Conservation (phyloP, 176 grass and related monocot species). For the Eleusine indica region DNA sequence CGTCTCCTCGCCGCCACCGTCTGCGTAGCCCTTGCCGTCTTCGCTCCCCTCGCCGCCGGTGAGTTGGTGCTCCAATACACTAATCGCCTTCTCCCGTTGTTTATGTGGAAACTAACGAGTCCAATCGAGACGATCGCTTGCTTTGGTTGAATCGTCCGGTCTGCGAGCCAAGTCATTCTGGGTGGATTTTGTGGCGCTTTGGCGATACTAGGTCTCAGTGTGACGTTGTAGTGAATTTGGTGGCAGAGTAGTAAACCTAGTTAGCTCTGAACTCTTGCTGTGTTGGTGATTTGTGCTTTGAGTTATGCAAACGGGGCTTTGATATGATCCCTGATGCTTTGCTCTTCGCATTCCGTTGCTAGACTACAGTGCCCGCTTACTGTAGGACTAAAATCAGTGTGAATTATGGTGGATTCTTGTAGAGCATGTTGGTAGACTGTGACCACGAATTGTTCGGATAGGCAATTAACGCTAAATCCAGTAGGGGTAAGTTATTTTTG, state of each 20-base stretch:
- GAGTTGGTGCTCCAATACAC: slow-evolving; percentile 10
- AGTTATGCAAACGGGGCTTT: not conserved
- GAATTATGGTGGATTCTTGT: not conserved
- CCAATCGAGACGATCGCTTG: not conserved
- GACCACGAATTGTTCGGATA: not conserved
- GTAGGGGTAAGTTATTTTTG: not conserved
- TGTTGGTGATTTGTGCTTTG: not conserved
- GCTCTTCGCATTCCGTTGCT: slow-evolving; percentile 3
- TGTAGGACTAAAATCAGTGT: not conserved
- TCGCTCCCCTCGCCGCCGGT: slow-evolving; percentile 24
- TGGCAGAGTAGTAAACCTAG: slow-evolving; percentile 21
- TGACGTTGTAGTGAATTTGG: slow-evolving; percentile 12
- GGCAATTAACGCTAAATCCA: not conserved
- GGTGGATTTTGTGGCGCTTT: slow-evolving; percentile 16
- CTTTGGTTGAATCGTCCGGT: slow-evolving; percentile 5
- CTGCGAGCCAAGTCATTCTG: not conserved
- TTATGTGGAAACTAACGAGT: not conserved
- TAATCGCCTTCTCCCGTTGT: slow-evolving; percentile 14
- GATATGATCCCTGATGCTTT: not conserved
- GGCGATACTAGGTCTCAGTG: not conserved
- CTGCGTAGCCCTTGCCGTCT: not conserved
- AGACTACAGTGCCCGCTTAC: not conserved
- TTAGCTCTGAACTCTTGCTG: slow-evolving; percentile 12
- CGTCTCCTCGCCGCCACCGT: slow-evolving; percentile 18
- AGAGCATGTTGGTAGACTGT: not conserved